Conservation (phyloP, 371 early-diverging fungal species). For the Thermomucor indicae-seudaticae region DNA sequence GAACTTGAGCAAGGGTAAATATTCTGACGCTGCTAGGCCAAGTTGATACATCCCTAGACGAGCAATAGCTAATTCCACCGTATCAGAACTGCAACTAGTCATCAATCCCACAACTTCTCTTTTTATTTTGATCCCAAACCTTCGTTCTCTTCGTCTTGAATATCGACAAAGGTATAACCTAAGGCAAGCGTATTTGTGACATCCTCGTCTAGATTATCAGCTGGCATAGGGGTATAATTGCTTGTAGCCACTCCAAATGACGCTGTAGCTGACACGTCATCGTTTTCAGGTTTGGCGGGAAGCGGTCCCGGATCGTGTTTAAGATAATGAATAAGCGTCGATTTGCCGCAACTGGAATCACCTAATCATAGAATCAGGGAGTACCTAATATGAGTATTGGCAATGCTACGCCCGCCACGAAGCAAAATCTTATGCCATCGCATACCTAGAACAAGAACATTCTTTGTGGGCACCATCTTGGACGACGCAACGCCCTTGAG, state of each 20-base stretch:
- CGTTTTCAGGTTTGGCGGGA: constrained; percentile 30
- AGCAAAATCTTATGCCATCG: not conserved
- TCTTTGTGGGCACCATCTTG: constrained; percentile 65
- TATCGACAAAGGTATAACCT: constrained; percentile 79
- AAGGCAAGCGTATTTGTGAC: constrained; percentile 76
- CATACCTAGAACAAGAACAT: constrained; percentile 67
- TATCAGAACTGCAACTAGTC: not conserved
- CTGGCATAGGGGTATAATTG: constrained; percentile 38
- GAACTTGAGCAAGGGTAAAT: constrained; percentile 70
- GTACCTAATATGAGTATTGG: not conserved
- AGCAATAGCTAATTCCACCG: constrained; percentile 53
- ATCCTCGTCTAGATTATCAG: constrained; percentile 55
- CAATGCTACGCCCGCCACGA: not conserved
- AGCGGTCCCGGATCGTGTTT: constrained; percentile 58
- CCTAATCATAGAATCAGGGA: constrained; percentile 25
- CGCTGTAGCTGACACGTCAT: constrained; percentile 27
- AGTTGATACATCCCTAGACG: constrained; percentile 84
- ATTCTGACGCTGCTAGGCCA: constrained; percentile 69
- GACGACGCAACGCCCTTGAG: constrained; percentile 69
- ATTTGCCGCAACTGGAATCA: constrained; percentile 75
- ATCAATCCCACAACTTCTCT: not conserved
- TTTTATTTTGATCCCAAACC: constrained; percentile 29
- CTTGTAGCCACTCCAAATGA: constrained; percentile 38
- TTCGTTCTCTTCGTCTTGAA: constrained; percentile 83
- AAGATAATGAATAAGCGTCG: constrained; percentile 66